Percentiles rank a stretch among this genome's conserved stretches.
Conservation (phyloP, 495 filamentous ascomycete genomes). For the Wilcoxina mikolae region DNA sequence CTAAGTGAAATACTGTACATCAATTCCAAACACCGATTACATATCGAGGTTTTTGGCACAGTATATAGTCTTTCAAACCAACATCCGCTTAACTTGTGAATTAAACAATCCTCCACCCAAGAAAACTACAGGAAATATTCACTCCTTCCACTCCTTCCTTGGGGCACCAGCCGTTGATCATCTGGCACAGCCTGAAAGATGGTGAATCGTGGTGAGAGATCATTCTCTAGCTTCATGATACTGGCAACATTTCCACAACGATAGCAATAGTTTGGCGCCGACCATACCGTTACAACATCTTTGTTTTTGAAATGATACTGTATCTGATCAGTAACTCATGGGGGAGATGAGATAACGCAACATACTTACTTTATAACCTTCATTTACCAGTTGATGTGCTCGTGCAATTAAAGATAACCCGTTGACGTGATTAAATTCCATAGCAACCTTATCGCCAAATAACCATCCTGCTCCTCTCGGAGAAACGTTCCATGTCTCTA, state of each 20-base stretch:
- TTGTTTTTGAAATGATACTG: slow-evolving; percentile 89
- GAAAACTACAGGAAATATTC: slow-evolving; percentile 92
- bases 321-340: neutral
- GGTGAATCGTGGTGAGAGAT: slow-evolving; percentile 74
- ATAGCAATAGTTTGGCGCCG: slow-evolving; percentile 97
- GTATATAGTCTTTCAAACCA: too few species aligned
- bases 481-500: slow-evolving; percentile 94
- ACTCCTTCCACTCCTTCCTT: slow-evolving; percentile 60
- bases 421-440: slow-evolving; percentile 99
- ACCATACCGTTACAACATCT: slow-evolving; percentile 98
- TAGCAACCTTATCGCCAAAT: slow-evolving; percentile 91
- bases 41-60: too few species aligned
- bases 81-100: too few species aligned
- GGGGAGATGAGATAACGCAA: neutral
- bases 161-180: slow-evolving; percentile 73
- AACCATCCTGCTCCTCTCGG: slow-evolving; percentile 93
- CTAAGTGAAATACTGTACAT: too few species aligned
- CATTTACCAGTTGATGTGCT: slow-evolving; percentile 93
- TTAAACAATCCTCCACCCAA: too few species aligned
- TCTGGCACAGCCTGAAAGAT: slow-evolving; percentile 93
- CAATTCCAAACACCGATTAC: too few species aligned
- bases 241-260: slow-evolving; percentile 93
- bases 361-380: slow-evolving; percentile 71
- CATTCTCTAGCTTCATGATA: slow-evolving; percentile 82
- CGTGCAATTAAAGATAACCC: slow-evolving; percentile 85